Percentiles rank a stretch among this genome's conserved stretches.
Evolutionary conservation across 164 flowering plant genomes (phyloP).

Genomic region (Cinnamomum micranthum): DNA sequence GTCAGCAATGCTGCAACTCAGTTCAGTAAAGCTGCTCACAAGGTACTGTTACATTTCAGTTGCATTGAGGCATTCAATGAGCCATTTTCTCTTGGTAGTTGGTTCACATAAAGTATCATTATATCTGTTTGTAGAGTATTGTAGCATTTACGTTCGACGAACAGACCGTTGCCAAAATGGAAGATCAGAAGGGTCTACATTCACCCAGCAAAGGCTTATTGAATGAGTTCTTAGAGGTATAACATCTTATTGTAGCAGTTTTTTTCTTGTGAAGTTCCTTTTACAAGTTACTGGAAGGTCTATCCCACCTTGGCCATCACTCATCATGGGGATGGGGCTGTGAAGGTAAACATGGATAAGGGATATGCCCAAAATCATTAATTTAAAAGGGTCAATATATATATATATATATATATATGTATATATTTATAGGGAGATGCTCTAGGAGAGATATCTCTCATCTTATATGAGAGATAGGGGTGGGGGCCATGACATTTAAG

Average conservation of each 20-base stretch:
- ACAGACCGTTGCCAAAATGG: conserved; percentile 48
- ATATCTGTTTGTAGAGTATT: conserved; percentile 59
- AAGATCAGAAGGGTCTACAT: conserved; percentile 53
- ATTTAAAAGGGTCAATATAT: no score
- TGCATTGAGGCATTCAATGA: background rate
- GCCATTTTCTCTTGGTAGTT: background rate
- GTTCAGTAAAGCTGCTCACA: conserved; percentile 91
- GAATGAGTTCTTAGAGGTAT: conserved; percentile 89
- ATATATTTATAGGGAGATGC: no score
- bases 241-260: background rate
- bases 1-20: conserved; percentile 95
- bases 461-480: no score
- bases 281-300: no score
- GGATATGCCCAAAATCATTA: no score
- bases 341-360: no score
- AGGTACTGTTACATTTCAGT: conserved; percentile 41
- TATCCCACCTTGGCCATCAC: no score
- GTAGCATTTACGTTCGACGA: conserved; percentile 91
- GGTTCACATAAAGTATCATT: background rate
- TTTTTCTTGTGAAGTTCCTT: background rate
- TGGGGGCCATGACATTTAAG: no score
- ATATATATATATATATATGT: no score
- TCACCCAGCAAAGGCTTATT: conserved; percentile 77
- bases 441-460: no score
- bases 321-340: no score